Base-by-base conservation (phyloP, 768 basidiomycete genomes). In the Brasilioporus rufonigricans region DNA sequence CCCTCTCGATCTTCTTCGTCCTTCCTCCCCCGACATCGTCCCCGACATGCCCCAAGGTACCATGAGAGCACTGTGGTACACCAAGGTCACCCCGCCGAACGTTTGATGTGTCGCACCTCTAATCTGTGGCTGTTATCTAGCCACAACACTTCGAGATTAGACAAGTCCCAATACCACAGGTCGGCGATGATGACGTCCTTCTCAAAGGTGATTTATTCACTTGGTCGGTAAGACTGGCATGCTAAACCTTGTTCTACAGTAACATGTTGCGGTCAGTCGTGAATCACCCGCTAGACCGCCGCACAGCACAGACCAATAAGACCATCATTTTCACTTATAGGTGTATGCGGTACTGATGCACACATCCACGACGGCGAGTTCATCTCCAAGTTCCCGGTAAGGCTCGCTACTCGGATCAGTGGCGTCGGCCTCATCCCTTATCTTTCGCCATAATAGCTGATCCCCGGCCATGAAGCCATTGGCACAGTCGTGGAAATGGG, bases 31-130 rank as follows among this genome's bases (percentile, higher is more conserved):
- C 38, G 40, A 27, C 52, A 35, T 48, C 38, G 3, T 29, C 40
- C 12, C 45, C 58, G 61, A 43, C 65, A 84, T 84, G 81, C 75
- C 79, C 48, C 66, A 82, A 68, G 81, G 79, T 71, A 81, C 76
- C 24, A 91, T 91, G 89, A 81, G 82, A 71, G 89, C 89, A 18
- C 72, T 89, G 61, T 89, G 80, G 75, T 91, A 89, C 73, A 79
- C 78, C 63, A 77, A 77, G 58, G 88, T 89, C 60, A 39, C 73
- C 3, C 6, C 56, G 6, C 6, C 56, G 5, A 19, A 43, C 32
- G 11, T n/a, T 16, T 27, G 16, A 45, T 23, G 24, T 44, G 51
- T 41, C 47, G 4, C 47, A 21, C 12, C 31, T 60, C 57, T 61
- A 41, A 69, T 41, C 12, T 19, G 40, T 47, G n/a, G 7, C 41